Percentiles rank a stretch among this genome's conserved stretches.
phyloP scores from a whole-genome alignment of 2,329 filamentous ascomycete species.

The Alternaria hordeiaustralica region DNA sequence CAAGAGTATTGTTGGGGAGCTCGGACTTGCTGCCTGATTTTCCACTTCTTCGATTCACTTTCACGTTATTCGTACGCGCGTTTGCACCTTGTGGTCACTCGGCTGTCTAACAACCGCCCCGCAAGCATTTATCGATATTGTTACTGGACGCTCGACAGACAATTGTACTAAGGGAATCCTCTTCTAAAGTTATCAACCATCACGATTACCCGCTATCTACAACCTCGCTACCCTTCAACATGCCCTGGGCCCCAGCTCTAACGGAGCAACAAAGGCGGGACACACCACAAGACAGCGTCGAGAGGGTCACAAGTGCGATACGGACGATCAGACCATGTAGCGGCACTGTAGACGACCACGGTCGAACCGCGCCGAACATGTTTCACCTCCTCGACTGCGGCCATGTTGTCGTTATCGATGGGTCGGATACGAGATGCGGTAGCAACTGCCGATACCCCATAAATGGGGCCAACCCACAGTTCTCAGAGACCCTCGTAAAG shows the following conservation, averaged over 20 bases:
- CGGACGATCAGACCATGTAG: not conserved
- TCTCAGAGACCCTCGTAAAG: not conserved
- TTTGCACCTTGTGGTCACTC: not conserved
- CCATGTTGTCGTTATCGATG: slow-evolving; percentile 21
- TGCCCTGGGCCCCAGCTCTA: not conserved
- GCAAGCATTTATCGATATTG: not conserved
- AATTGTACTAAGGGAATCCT: too few relatives aligned
- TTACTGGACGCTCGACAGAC: not conserved
- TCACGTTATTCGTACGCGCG: not conserved
- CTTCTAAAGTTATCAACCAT: not conserved
- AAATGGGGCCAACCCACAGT: not conserved
- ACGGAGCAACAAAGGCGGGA: not conserved
- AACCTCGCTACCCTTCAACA: not conserved
- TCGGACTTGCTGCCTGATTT: not conserved
- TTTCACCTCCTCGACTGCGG: slow-evolving; percentile 29
- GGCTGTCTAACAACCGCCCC: not conserved
- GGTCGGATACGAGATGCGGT: slow-evolving; percentile 14
- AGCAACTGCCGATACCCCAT: slow-evolving; percentile 19
- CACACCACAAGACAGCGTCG: not conserved
- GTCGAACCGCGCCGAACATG: not conserved
- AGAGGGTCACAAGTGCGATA: not conserved
- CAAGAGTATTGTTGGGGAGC: not conserved
- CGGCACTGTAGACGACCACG: not conserved
- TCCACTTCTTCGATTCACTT: not conserved
- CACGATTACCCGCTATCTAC: not conserved